A percentile compares a stretch with the other conserved stretches of the same genome.
These are phyloP conservation scores for Gymnopilus dilepis DNA, from an alignment of 768 basidiomycete species.

Conservation along the genomic window DNA sequence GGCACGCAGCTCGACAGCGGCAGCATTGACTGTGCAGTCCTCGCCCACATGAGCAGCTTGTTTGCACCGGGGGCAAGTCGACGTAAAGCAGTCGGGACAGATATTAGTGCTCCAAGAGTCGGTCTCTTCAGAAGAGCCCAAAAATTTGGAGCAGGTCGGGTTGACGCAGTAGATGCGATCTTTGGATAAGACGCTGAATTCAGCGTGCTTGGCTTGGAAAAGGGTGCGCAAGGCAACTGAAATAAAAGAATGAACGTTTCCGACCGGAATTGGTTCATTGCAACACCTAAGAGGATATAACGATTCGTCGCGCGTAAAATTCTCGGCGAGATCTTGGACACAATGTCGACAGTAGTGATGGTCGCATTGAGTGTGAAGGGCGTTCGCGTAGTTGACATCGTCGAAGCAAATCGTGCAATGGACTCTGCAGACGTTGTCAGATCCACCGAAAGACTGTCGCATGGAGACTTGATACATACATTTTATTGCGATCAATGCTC, in stretches of 20 bases:
- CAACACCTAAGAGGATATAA: constrained; percentile 61
- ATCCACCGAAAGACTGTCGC: not conserved
- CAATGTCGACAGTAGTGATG: constrained; percentile 56
- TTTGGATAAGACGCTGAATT: constrained; percentile 47
- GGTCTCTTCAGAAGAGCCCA: constrained; percentile 43
- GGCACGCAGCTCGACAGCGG: constrained; percentile 45
- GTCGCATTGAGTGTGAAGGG: constrained; percentile 47
- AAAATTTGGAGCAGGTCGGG: constrained; percentile 56
- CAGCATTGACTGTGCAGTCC: constrained; percentile 48
- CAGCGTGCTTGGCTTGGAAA: constrained; percentile 48
- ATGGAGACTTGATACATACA: constrained; percentile 8
- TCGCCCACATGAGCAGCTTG: constrained; percentile 44
- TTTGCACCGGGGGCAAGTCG: constrained; percentile 57
- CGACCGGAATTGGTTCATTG: constrained; percentile 37
- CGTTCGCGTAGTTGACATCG: constrained; percentile 19
- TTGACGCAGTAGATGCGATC: constrained; percentile 58
- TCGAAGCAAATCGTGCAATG: constrained; percentile 52
- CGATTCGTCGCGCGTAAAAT: constrained; percentile 53
- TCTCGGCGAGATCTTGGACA: constrained; percentile 42
- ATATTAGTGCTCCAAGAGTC: constrained; percentile 24
- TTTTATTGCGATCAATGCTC: constrained; percentile 17
- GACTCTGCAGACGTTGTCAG: constrained; percentile 23
- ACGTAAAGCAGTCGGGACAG: constrained; percentile 47
- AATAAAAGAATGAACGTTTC: constrained; percentile 22
- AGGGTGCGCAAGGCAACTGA: constrained; percentile 27